Base-by-base conservation (phyloP, 106 monocot genomes). In the Apostasia shenzhenica region DNA sequence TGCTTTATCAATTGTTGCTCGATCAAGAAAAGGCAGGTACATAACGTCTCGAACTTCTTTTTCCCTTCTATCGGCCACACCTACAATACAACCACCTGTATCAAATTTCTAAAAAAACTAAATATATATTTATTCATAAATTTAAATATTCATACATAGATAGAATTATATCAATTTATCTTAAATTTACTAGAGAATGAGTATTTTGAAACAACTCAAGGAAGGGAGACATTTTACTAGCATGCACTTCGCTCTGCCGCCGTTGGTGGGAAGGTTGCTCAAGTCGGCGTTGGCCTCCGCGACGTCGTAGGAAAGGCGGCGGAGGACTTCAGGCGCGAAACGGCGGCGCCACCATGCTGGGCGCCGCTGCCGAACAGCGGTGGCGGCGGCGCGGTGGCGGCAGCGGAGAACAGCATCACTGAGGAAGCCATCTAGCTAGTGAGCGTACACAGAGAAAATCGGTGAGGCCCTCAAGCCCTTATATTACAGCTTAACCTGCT, bases 21-120 rank as follows among this genome's bases (percentile, higher is more conserved):
- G 2, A 0, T 66, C n/a, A 12, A 88, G 80, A 6, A 54, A 37
- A 0, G 88, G 88, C 7, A 88, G 81, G 84, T 88, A 88, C 0
- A 88, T 51, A 88, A 84, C 5, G 88, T 88, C 81, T 88, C 88
- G 61, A 88, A 88, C 76, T 84, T 88, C 83, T 84, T 88, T 40
- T 54, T 4, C 1, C 81, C 84, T 56, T 81, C 88, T 50, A 81
- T 67, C 12, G 88, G 83, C 88, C 88, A 88, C 61, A 88, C 88
- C 88, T 84, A 37, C 41, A 53, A 51, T 37, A 26, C 3, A 59
- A 39, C 26, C n/a, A 26, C 26, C 26, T 26, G 26, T 26, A 26
- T 26, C 26, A 26, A 26, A 26, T 26, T 26, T 26, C 26, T 26
- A 26, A 26, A n/a, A n/a, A 26, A 26, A 26, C 26, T 26, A 26